Conservation (phyloP, 2,329 filamentous ascomycete genomes). For the Fusarium tupiense region DNA sequence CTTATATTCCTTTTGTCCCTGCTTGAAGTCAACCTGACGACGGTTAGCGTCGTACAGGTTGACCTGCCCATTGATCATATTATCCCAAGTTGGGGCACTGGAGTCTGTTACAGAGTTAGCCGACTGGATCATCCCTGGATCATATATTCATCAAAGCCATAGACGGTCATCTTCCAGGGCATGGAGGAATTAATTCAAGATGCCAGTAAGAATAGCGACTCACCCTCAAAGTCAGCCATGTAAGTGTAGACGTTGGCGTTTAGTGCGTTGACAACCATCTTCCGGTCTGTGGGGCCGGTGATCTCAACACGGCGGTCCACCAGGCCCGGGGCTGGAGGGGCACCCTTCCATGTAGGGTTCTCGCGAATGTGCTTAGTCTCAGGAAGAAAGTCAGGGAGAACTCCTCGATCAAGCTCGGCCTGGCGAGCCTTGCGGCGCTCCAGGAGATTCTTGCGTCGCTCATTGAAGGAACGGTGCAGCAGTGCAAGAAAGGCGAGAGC, state of each 20-base stretch:
- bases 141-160: not conserved
- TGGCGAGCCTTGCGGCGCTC: slow-evolving; percentile 88
- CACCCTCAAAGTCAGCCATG: slow-evolving; percentile 99
- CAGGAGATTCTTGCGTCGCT: slow-evolving; percentile 85
- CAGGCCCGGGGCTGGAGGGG: slow-evolving; percentile 88
- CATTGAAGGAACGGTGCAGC: slow-evolving; percentile 94
- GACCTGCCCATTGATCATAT: slow-evolving; percentile 98
- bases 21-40: slow-evolving; percentile 94
- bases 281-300: slow-evolving; percentile 94
- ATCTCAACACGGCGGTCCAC: slow-evolving; percentile 96
- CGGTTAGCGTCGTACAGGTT: slow-evolving; percentile 98
- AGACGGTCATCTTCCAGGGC: not conserved
- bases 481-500: slow-evolving; percentile 92
- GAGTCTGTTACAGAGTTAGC: slow-evolving; percentile 70
- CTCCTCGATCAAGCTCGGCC: slow-evolving; percentile 90
- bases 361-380: slow-evolving; percentile 97
- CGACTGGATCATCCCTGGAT: not conserved
- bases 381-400: slow-evolving; percentile 91
- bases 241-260: slow-evolving; percentile 98
- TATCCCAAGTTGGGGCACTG: slow-evolving; percentile 96
- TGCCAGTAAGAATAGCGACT: slow-evolving; percentile 39
- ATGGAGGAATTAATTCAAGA: not conserved
- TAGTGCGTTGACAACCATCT: slow-evolving; percentile 98
- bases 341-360: slow-evolving; percentile 92
- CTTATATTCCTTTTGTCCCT: slow-evolving; percentile 96